phyloP scores from a whole-genome alignment of 2,329 filamentous ascomycete species.

The Trichoderma oligosporum region DNA sequence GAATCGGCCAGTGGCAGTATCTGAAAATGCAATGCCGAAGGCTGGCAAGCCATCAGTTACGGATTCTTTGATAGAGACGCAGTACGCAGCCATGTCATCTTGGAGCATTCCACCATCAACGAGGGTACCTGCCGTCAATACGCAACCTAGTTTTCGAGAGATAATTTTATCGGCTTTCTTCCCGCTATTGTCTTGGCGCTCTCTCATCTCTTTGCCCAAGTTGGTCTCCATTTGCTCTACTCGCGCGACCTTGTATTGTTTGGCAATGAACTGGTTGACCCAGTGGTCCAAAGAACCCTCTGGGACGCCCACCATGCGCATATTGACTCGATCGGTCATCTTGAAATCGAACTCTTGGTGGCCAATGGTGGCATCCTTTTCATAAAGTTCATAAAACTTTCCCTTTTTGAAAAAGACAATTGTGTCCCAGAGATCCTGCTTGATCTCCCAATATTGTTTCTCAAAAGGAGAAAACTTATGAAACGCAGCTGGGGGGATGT shows the following conservation, averaged over 20 bases:
- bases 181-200: constrained; percentile 62
- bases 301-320: constrained; percentile 98
- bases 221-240: constrained; percentile 98
- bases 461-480: constrained; percentile 87
- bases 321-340: constrained; percentile 95
- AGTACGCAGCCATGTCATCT: constrained; percentile 95
- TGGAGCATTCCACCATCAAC: constrained; percentile 97
- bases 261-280: constrained; percentile 97
- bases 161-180: constrained; percentile 93
- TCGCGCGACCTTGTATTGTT: constrained; percentile 93
- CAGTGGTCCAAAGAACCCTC: constrained; percentile 94
- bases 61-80: constrained; percentile 87
- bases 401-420: constrained; percentile 99
- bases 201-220: constrained; percentile 96
- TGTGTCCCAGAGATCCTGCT: constrained; percentile 95
- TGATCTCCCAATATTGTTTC: constrained; percentile 99
- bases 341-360: constrained; percentile 97
- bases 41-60: constrained; percentile 69
- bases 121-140: constrained; percentile 86
- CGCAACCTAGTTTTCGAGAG: constrained; percentile 80
- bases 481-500: constrained; percentile 78
- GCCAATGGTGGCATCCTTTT: constrained; percentile 93
- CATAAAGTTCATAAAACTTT: constrained; percentile 98
- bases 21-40: constrained; percentile 91
- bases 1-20: constrained; percentile 94